phyloP scores from a whole-genome alignment of 2,329 filamentous ascomycete genomes.

The Triangularia setosa region DNA sequence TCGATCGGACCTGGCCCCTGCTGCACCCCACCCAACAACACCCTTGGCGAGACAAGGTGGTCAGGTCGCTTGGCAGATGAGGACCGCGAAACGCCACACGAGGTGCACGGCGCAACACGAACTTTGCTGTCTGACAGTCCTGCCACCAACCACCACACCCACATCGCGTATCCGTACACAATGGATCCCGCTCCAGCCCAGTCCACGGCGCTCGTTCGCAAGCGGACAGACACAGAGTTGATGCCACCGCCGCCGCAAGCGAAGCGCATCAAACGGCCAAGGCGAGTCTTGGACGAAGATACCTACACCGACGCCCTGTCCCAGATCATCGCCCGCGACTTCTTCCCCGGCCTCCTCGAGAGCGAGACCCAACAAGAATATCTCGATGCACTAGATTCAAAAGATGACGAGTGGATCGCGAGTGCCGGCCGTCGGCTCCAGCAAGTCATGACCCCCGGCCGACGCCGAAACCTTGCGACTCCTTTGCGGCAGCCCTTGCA shows the following conservation, averaged over 20 bases:
- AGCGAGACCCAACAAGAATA: conserved; percentile 88
- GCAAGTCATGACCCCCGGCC: conserved; percentile 78
- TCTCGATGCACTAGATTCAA: conserved; percentile 82
- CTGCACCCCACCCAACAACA: not conserved
- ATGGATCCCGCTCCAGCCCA: conserved; percentile 37
- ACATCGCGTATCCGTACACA: not conserved
- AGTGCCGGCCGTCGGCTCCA: conserved; percentile 69
- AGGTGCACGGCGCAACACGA: not conserved
- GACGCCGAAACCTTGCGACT: conserved; percentile 31
- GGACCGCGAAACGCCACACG: not conserved
- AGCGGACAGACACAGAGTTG: conserved; percentile 64
- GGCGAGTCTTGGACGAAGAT: conserved; percentile 87
- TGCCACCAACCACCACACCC: not conserved
- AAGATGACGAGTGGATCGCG: conserved; percentile 79
- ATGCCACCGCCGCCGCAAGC: conserved; percentile 84
- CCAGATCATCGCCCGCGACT: conserved; percentile 93
- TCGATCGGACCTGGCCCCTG: not conserved
- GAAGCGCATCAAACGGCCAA: conserved; percentile 89
- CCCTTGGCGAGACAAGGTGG: not conserved
- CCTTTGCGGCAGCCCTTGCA: conserved; percentile 26
- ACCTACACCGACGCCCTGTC: conserved; percentile 86
- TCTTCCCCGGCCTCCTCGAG: conserved; percentile 88
- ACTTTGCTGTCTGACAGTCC: not conserved
- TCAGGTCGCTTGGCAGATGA: not conserved
- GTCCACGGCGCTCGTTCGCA: conserved; percentile 62